Conservation (phyloP, 345 rosid genomes). For the Citrus reticulata region DNA sequence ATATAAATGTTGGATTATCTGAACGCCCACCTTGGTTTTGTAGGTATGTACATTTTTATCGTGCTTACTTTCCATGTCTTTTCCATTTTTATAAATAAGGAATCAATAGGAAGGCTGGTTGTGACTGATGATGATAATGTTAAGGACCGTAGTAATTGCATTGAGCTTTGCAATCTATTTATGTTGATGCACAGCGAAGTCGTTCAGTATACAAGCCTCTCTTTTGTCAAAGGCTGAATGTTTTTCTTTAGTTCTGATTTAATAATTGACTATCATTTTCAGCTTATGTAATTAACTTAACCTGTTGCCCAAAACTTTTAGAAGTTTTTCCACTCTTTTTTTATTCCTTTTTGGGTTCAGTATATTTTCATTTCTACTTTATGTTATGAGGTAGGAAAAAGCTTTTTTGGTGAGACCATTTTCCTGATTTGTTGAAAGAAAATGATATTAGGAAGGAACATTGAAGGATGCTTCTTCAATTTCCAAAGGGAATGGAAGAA, state of each 20-base stretch:
- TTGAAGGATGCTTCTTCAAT: neutral
- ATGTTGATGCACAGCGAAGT: neutral
- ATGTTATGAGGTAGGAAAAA: neutral
- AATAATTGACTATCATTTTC: neutral
- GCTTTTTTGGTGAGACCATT: neutral
- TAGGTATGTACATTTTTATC: constrained; percentile 42
- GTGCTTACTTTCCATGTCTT: neutral
- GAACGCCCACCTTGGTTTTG: constrained; percentile 94
- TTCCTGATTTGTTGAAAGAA: neutral
- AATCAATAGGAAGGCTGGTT: neutral
- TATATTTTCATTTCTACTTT: neutral
- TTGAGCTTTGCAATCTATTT: neutral
- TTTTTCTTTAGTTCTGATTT: neutral
- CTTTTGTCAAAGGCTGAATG: neutral
- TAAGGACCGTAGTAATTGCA: neutral
- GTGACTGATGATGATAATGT: neutral
- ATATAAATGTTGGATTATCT: constrained; percentile 69
- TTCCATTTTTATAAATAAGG: neutral
- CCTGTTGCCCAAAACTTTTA: neutral
- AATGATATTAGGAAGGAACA: neutral
- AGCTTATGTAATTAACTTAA: neutral
- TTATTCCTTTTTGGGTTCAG: neutral
- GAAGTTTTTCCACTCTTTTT: neutral
- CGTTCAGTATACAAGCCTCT: neutral
- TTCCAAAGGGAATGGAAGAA: neutral